A percentile compares a stretch with the other conserved stretches of the same genome.
These are phyloP conservation scores for Pleurotus eryngii DNA, from an alignment of 768 basidiomycete genomes.

Conservation along the genomic window DNA sequence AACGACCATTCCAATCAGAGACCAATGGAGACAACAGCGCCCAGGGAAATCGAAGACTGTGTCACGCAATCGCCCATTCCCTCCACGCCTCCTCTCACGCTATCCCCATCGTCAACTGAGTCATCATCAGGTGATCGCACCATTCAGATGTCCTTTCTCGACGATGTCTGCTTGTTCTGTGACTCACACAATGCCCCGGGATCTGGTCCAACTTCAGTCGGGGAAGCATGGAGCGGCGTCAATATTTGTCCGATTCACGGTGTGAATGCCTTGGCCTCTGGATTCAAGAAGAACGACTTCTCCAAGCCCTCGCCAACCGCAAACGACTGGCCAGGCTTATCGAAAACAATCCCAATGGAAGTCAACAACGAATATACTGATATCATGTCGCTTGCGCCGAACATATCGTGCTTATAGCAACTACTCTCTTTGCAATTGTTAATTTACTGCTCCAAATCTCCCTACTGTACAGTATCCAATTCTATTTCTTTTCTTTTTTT, in stretches of 20 bases:
- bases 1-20: neutral
- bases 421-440: neutral
- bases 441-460: neutral
- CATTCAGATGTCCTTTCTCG: conserved; percentile 54
- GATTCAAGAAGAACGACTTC: neutral
- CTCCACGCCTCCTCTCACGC: conserved; percentile 53
- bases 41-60: conserved; percentile 8
- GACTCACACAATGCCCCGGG: conserved; percentile 14
- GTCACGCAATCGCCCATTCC: conserved; percentile 38
- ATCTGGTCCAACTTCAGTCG: conserved; percentile 16
- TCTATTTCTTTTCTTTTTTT: neutral
- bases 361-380: neutral
- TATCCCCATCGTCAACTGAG: conserved; percentile 60
- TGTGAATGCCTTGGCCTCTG: neutral
- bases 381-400: neutral
- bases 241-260: neutral
- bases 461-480: neutral
- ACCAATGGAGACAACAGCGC: conserved; percentile 7
- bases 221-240: neutral
- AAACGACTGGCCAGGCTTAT: neutral
- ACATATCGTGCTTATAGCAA: neutral
- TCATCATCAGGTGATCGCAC: conserved; percentile 54
- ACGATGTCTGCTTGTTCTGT: conserved; percentile 26
- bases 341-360: neutral
- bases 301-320: neutral